phyloP scores from a whole-genome alignment of 345 rosid genomes.

The Salix dunnii region DNA sequence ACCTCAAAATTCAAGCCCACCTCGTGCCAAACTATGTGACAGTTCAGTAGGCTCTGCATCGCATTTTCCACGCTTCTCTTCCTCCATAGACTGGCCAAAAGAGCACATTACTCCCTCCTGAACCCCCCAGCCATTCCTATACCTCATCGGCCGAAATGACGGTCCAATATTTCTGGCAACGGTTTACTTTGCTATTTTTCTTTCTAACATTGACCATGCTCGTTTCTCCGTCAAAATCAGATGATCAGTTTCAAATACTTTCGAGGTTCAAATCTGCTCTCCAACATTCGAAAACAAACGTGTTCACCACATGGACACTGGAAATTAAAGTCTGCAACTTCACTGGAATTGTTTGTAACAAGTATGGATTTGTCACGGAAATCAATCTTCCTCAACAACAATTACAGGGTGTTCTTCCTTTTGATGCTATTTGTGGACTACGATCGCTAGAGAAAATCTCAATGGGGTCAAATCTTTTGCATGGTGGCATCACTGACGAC shows the following conservation, averaged over 20 bases:
- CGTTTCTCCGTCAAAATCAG: slow-evolving; percentile 24
- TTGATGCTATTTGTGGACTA: slow-evolving; percentile 50
- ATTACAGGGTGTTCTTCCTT: slow-evolving; percentile 51
- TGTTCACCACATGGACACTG: slow-evolving; percentile 50
- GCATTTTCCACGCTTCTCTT: slow-evolving; percentile 20
- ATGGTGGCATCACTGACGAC: slow-evolving; percentile 34
- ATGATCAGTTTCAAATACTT: slow-evolving; percentile 37
- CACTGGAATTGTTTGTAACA: slow-evolving; percentile 51
- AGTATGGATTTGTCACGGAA: slow-evolving; percentile 43
- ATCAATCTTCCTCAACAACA: slow-evolving; percentile 50
- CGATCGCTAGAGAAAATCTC: slow-evolving; percentile 47
- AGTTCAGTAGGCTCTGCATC: not conserved
- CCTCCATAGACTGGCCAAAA: not conserved
- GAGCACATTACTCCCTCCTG: not conserved
- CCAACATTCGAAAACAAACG: slow-evolving; percentile 23
- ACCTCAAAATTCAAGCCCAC: slow-evolving; percentile 25
- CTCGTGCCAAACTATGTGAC: slow-evolving; percentile 12
- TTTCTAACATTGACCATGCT: slow-evolving; percentile 17
- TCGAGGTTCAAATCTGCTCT: slow-evolving; percentile 46
- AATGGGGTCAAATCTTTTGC: slow-evolving; percentile 47
- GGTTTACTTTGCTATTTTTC: slow-evolving; percentile 12
- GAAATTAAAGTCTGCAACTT: slow-evolving; percentile 15
- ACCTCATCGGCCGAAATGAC: slow-evolving; percentile 31
- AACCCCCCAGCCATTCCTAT: not conserved
- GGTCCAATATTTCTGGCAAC: slow-evolving; percentile 20